Conservation (phyloP, 371 early-diverging fungal species). For the Rhizopus microsporus region DNA sequence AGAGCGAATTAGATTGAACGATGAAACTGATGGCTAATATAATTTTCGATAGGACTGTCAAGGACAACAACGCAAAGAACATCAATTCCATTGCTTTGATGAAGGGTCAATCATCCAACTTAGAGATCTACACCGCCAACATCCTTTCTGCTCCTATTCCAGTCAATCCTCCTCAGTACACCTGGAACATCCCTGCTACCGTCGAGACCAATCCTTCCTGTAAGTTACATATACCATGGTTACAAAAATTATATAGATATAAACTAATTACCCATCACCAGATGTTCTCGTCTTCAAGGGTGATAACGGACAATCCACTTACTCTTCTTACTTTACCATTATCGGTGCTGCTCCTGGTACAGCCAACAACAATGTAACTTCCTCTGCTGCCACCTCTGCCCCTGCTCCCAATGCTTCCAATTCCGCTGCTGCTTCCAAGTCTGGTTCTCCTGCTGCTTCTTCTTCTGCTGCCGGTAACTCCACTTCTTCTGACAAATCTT, state of each 20-base stretch:
- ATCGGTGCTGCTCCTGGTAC: constrained; percentile 26
- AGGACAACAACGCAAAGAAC: constrained; percentile 8
- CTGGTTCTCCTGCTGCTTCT: constrained; percentile 7
- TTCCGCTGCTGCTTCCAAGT: constrained; percentile 1
- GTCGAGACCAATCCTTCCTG: constrained; percentile 29
- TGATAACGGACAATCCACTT: constrained; percentile 31
- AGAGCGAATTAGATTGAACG: background rate
- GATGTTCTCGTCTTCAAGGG: constrained; percentile 36
- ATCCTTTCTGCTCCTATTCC: constrained; percentile 28
- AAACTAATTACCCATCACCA: constrained; percentile 5
- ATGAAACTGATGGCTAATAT: background rate
- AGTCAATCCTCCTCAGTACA: constrained; percentile 21
- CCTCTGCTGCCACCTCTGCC: background rate
- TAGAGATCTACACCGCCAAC: constrained; percentile 22
- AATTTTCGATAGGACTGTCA: constrained; percentile 25
- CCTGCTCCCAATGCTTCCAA: constrained; percentile 4
- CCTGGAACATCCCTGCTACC: constrained; percentile 35
- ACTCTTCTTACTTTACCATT: constrained; percentile 47
- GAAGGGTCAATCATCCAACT: constrained; percentile 30
- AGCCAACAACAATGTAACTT: background rate
- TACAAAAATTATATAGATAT: constrained; percentile 1
- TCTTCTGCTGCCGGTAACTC: constrained; percentile 11
- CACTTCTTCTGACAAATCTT: background rate
- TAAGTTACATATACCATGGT: constrained; percentile 1
- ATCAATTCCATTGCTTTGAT: constrained; percentile 36